Percentiles rank a stretch among this genome's conserved stretches.
Conservation (phyloP, 1,139 yeast genomes). For the Nakaseomyces bracarensis region DNA sequence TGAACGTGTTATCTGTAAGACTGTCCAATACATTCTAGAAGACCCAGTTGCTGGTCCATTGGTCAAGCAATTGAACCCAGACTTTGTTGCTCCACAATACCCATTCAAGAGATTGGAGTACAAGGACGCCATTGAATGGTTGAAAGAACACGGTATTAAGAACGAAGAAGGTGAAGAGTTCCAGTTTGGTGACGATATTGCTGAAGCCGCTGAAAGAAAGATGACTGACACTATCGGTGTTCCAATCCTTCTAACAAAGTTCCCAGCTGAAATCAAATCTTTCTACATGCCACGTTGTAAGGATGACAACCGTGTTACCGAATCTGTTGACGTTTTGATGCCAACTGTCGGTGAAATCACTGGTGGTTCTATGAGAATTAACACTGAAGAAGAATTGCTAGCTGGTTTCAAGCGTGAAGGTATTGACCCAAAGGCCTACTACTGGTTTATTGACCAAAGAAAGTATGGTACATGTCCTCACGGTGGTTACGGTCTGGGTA, state of each 20-base stretch:
- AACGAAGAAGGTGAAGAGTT: conserved; percentile 91
- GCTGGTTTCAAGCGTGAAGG: conserved; percentile 91
- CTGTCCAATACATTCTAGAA: conserved; percentile 67
- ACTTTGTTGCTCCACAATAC: conserved; percentile 65
- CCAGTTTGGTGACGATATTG: conserved; percentile 97
- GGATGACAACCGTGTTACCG: conserved; percentile 92
- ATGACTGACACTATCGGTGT: conserved; percentile 93
- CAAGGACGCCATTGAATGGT: conserved; percentile 88
- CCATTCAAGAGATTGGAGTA: conserved; percentile 93
- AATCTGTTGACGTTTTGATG: conserved; percentile 95
- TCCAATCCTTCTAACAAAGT: conserved; percentile 84
- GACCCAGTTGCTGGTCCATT: conserved; percentile 91
- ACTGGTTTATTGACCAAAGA: conserved; percentile 95
- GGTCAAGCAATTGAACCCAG: conserved; percentile 86
- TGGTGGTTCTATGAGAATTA: conserved; percentile 98
- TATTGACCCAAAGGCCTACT: conserved; percentile 69
- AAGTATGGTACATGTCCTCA: conserved; percentile 97
- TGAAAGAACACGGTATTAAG: conserved; percentile 85
- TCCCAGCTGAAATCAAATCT: conserved; percentile 96
- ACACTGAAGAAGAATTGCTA: conserved; percentile 67
- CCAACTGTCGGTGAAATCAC: conserved; percentile 98
- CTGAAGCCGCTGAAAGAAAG: conserved; percentile 98
- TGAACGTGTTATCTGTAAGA: conserved; percentile 64
- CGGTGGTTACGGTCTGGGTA: conserved; percentile 98
- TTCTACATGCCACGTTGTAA: conserved; percentile 93